phyloP scores from a whole-genome alignment of 768 basidiomycete genomes.

The Kwoniella dejecticola region DNA sequence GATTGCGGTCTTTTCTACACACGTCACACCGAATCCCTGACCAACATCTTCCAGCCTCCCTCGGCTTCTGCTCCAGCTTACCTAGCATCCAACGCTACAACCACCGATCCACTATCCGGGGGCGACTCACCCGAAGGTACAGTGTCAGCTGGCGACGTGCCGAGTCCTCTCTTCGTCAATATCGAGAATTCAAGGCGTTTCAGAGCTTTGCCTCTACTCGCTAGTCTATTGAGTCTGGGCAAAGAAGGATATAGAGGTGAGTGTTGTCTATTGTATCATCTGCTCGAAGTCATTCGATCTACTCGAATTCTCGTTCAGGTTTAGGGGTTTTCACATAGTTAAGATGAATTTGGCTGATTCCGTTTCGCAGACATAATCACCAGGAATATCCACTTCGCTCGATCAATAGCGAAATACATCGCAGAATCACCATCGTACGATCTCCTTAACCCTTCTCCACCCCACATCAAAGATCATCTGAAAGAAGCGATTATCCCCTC shows the following conservation, averaged over 20 bases:
- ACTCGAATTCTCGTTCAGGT: no score
- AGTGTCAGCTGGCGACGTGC: constrained; percentile 35
- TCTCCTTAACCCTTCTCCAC: constrained; percentile 39
- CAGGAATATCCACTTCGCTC: constrained; percentile 57
- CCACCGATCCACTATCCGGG: not conserved
- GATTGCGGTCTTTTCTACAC: constrained; percentile 59
- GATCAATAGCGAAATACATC: constrained; percentile 53
- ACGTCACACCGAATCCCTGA: constrained; percentile 40
- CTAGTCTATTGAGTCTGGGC: constrained; percentile 57
- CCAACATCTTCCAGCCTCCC: constrained; percentile 55
- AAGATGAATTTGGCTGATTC: no score
- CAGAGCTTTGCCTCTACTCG: constrained; percentile 57
- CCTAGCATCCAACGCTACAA: constrained; percentile 39
- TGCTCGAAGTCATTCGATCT: no score
- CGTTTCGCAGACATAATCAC: constrained; percentile 54
- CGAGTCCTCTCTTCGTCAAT: constrained; percentile 56
- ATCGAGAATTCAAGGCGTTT: constrained; percentile 60
- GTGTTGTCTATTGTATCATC: no score
- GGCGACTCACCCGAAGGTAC: constrained; percentile 9
- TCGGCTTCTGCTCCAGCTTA: constrained; percentile 55
- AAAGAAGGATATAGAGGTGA: constrained; percentile 55
- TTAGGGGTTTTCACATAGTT: no score
- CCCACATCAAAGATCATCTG: not conserved
- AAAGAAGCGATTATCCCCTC: constrained; percentile 43
- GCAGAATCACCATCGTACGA: constrained; percentile 30